These are phyloP conservation scores for Phascolomyces articulosus DNA, from an alignment of 371 early-diverging fungal genomes.

Conservation along the genomic window DNA sequence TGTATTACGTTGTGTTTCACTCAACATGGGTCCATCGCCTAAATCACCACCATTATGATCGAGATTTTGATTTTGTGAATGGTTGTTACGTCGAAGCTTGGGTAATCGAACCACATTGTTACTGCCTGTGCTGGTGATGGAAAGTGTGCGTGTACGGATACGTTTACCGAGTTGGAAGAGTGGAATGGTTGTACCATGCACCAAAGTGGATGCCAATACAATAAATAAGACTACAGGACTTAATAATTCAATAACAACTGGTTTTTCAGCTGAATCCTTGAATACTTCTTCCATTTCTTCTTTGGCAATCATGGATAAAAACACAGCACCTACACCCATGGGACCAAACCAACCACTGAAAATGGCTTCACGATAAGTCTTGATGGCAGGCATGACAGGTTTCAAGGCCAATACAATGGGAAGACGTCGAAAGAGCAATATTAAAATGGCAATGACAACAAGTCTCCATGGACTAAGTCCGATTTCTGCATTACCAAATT, in stretches of 20 bases:
- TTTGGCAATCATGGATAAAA: constrained; percentile 66
- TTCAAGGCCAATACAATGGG: constrained; percentile 76
- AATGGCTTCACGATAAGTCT: constrained; percentile 78
- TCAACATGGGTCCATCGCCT: constrained; percentile 28
- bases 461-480: constrained; percentile 71
- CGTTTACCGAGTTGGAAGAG: constrained; percentile 68
- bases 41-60: constrained; percentile 7
- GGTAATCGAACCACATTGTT: constrained; percentile 45
- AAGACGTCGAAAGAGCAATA: constrained; percentile 84
- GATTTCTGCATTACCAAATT: constrained; percentile 58
- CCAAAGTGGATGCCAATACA: constrained; percentile 75
- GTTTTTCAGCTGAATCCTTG: constrained; percentile 19
- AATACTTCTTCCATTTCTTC: constrained; percentile 47
- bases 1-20: constrained; percentile 43
- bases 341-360: constrained; percentile 99
- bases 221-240: constrained; percentile 74
- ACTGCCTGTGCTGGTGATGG: constrained; percentile 46
- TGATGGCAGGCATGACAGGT: constrained; percentile 73
- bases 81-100: constrained; percentile 19
- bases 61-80: background rate
- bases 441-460: constrained; percentile 64
- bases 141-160: constrained; percentile 51
- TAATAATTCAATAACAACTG: constrained; percentile 37
- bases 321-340: constrained; percentile 85
- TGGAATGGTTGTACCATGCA: constrained; percentile 85